Evolutionary conservation across 352 stramenopile genomes (phyloP), one percentile per base, ranked within the genome.

Genomic region (Vaucheria bursata): DNA sequence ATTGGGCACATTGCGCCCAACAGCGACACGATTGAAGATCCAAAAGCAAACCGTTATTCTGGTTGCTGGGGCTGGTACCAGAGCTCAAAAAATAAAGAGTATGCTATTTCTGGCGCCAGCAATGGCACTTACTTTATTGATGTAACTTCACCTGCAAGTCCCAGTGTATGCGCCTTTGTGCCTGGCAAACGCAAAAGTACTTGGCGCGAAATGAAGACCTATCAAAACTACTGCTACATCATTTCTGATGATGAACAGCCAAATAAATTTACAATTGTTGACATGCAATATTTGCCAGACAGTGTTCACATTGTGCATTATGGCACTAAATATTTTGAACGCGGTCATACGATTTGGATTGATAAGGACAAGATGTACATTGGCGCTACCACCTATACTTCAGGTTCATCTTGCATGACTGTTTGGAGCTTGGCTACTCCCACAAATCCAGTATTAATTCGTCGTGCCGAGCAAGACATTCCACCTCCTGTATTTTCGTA

Each of bases 91-190:
- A 59, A 59, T 59, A 59, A 59, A 59, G 45, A 59, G 25, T 59
- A 59, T 59, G 45, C 45, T 18, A 59, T 59, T 18, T 18, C 25
- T 59, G 45, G 45, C 25, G 25, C 12, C 25, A 59, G 45, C 25
- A 59, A 18, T 59, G 45, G 45, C 25, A 59, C 45, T 59, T 59
- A 59, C 25, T 59, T 59, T 59, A 59, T 59, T 59, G 45, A 59
- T 59, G 45, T 59, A 18, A 59, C 45, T 59, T 18, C 25, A 18
- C 45, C 45, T 18, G 25, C 45, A 59, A 59, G 12, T 18, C 45
- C 45, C 18, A 59, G 45, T 59, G 45, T 59, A 18, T 59, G 12
- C 25, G 45, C 45, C 25, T 59, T 59, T 59, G 45, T 59, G 18
- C 45, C 45, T 18, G 45, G 45, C 18, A 25, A 18, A 18, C 18